phyloP scores from a whole-genome alignment of 2,329 filamentous ascomycete genomes.

The Cladorrhinum sp. region DNA sequence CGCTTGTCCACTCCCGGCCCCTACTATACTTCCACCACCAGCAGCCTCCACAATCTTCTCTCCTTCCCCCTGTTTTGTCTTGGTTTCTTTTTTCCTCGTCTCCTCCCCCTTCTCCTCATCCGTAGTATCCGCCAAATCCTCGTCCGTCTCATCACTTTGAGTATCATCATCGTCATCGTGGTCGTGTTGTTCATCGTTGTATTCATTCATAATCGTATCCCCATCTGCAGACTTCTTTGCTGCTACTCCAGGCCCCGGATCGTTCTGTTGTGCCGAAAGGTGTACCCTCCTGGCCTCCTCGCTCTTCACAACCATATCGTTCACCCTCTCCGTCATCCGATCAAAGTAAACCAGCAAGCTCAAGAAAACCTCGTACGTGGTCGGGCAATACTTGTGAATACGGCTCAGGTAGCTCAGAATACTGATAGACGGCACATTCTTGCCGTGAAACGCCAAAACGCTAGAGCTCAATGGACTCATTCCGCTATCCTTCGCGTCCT shows the following conservation, averaged over 20 bases:
- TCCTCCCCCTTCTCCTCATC: background rate
- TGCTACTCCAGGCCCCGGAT: background rate
- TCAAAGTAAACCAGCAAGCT: slow-evolving; percentile 97
- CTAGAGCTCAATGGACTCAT: slow-evolving; percentile 57
- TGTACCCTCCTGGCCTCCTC: slow-evolving; percentile 49
- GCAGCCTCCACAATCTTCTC: background rate
- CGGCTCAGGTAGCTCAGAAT: slow-evolving; percentile 93
- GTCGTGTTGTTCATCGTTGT: too few species aligned
- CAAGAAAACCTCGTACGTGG: slow-evolving; percentile 96
- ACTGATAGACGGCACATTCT: slow-evolving; percentile 95
- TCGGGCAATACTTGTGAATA: slow-evolving; percentile 98
- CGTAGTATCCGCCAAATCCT: slow-evolving; percentile 13
- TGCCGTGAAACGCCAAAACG: slow-evolving; percentile 94
- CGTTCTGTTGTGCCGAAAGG: slow-evolving; percentile 21
- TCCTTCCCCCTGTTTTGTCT: slow-evolving; percentile 30
- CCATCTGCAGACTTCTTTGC: slow-evolving; percentile 10
- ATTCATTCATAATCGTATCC: slow-evolving; percentile 40
- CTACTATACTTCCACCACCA: slow-evolving; percentile 5
- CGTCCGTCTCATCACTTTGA: slow-evolving; percentile 34
- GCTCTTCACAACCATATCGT: slow-evolving; percentile 70
- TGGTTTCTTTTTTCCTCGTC: slow-evolving; percentile 17
- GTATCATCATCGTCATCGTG: slow-evolving; percentile 43
- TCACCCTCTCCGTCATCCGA: slow-evolving; percentile 95
- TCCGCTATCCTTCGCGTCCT: slow-evolving; percentile 14
- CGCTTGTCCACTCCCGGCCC: slow-evolving; percentile 32